Base-by-base conservation (phyloP, 2,329 filamentous ascomycete species). In the Aureobasidium mangrovei region DNA sequence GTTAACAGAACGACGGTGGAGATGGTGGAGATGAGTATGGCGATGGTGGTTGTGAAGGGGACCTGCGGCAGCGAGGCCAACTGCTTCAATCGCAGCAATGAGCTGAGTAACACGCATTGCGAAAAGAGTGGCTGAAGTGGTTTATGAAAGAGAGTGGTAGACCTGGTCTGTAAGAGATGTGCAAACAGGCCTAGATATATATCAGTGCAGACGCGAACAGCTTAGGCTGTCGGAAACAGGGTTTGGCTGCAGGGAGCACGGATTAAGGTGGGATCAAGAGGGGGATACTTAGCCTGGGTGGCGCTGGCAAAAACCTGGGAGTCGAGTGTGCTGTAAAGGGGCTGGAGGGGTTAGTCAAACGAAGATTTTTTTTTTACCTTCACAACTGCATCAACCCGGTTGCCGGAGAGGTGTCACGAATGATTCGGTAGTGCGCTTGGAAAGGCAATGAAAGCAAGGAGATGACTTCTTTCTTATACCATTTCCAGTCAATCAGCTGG, bases 131-230 rank as follows among this genome's bases (percentile, higher is more conserved):
- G 18, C 28, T 45, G 48, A 45, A 32, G 49, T 53, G 41, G 18
- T 18, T 38, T 38, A 28, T 44, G 49, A 53, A 53, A 6, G 49
- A 53, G n/a, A 44, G 49, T 53, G 49, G 18, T 29, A 24, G 26
- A 52, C 48, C 41, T 45, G 49, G 40, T 53, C 41, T 27, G 41
- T 44, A 39, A 44, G 40, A 53, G 32, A 45, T 53, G 41, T 39
- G 49, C 49, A 45, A 45, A 53, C 32, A 39, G 40, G 41, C 49
- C 49, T 53, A 41, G 49, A 44, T 44, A 44, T 53, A 53, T 53
- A 53, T 53, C 49, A 53, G 49, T 53, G 49, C 49, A 53, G 41
- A 53, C 33, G 49, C 49, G 41, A 53, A 45, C 41, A 39, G 41
- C 40, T 39, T 43, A 42, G 39, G 31, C 39, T 29, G 49, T 29